These are phyloP conservation scores for Aspergillus pseudotamarii DNA, from an alignment of 2,329 filamentous ascomycete genomes.

Conservation along the genomic window DNA sequence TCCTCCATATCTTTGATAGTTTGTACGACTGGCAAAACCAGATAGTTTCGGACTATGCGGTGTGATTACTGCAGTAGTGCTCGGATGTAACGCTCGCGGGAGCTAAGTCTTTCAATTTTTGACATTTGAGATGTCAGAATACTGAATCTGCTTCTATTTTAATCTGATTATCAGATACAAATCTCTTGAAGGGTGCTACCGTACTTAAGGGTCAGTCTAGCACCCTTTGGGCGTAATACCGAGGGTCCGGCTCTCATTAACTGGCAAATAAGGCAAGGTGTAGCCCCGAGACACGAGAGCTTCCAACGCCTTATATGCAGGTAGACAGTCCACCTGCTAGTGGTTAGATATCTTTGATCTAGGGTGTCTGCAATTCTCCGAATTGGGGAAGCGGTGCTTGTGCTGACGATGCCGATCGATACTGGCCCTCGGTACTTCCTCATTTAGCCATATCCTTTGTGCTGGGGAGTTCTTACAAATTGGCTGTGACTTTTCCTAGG, in stretches of 20 bases:
- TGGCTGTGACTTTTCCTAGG: neutral
- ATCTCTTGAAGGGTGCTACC: neutral
- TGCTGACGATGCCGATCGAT: neutral
- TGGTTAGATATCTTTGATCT: neutral
- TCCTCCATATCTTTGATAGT: neutral
- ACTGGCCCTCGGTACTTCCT: constrained; percentile 6
- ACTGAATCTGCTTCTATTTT: neutral
- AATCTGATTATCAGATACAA: neutral
- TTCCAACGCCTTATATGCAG: neutral
- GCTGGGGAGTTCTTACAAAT: neutral
- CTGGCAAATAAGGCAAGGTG: neutral
- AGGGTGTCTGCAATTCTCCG: neutral
- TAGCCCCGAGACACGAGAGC: neutral
- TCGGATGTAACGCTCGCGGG: neutral
- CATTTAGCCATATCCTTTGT: neutral
- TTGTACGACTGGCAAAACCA: neutral
- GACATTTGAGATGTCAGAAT: neutral
- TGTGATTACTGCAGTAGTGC: neutral
- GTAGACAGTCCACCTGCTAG: neutral
- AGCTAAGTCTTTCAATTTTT: neutral
- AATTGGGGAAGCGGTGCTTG: neutral
- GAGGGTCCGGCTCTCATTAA: neutral
- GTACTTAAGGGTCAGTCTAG: neutral
- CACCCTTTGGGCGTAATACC: neutral
- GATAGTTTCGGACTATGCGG: neutral